Conservation (phyloP, 2,329 filamentous ascomycete genomes). For the Cercospora brassicicola region DNA sequence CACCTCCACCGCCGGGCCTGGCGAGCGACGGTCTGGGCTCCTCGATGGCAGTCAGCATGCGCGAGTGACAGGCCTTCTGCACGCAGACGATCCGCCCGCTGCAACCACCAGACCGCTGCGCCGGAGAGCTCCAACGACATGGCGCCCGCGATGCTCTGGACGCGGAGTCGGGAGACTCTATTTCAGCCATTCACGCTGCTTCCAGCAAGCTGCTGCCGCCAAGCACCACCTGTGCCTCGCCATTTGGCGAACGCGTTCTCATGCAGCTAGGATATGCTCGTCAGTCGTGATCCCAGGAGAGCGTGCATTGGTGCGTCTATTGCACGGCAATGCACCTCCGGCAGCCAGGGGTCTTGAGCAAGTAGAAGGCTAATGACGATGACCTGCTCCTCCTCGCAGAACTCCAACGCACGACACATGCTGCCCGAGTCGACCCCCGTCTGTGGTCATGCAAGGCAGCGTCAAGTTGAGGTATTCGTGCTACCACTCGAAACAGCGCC, state of each 20-base stretch:
- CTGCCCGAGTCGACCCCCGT: not conserved
- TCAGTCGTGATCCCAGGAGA: constrained; percentile 19
- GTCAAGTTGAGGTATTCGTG: not conserved
- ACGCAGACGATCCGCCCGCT: constrained; percentile 11
- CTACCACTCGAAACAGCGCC: not conserved
- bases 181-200: constrained; percentile 22
- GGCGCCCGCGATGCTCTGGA: constrained; percentile 21
- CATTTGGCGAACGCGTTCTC: constrained; percentile 11
- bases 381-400: not conserved
- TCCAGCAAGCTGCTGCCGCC: constrained; percentile 19
- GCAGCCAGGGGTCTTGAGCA: constrained; percentile 16
- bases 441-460: not conserved
- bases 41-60: not conserved
- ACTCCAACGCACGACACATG: not conserved
- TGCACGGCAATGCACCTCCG: constrained; percentile 14
- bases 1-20: not conserved
- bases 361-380: not conserved
- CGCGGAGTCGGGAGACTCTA: constrained; percentile 24
- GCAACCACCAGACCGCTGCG: constrained; percentile 18
- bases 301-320: constrained; percentile 25
- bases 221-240: constrained; percentile 8
- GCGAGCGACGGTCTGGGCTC: not conserved
- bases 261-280: constrained; percentile 3
- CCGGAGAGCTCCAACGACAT: constrained; percentile 21
- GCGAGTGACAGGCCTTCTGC: constrained; percentile 21